Evolutionary conservation across 1,139 yeast species (phyloP), one percentile per base, ranked within the genome.

Genomic region (Hanseniaspora sp.): DNA sequence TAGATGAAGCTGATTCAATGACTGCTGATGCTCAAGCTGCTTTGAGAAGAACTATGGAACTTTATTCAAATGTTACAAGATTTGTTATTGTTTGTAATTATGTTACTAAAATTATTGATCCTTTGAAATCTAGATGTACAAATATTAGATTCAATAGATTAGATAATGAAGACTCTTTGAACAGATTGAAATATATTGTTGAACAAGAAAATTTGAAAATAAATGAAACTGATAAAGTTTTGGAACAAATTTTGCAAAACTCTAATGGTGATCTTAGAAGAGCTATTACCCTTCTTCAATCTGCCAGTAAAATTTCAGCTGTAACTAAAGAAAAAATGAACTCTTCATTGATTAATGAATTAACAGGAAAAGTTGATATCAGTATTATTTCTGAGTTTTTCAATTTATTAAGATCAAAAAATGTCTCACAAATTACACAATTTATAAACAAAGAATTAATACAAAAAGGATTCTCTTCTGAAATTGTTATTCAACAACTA

Each of bases 1-100:
- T 90, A 55, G 97, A 92, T 70, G 98, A 92, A 69, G 98, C 98
- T 0, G 98, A 92, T 67, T 86, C 95, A 18, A 92, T 92, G 98
- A 92, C 98, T n/a, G 80, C 86, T 48, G 98, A 92, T 68, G 98
- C 98, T 0, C 98, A 92, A 67, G 78, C 92, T 48, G 98, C 98
- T 0, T 72, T 92, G 58, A 79, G 98, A 70, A 78, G 98, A 68
- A 92, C 96, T 1, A 92, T 92, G 96, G 99, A 92, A 67, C 86
- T 84, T 7, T 92, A 88, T 69, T 85, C 96, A 2, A 78, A 78
- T 47, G 90, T 90, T 52, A 92, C 98, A 0, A 74, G 99, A 61
- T 92, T 92, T 69, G 90, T 97, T 67, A 72, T 92, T 59, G 84
- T 92, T 56, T 94, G 98, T 74, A 92, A 92, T 65, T 92, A 92